Base-by-base conservation (phyloP, 106 monocot genomes). In the Apostasia shenzhenica region DNA sequence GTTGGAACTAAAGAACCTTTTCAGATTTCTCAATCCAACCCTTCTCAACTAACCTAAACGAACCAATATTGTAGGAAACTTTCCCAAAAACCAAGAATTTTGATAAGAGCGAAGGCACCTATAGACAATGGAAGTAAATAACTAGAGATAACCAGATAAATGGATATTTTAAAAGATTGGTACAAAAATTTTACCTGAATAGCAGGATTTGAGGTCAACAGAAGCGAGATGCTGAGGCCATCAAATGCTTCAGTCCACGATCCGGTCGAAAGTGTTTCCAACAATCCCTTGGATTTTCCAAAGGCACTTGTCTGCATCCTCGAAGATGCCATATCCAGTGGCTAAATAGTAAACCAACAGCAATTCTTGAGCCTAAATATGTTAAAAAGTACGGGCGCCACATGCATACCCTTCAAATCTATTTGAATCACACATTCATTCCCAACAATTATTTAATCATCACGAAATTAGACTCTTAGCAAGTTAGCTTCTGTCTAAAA, bases 291-390 rank as follows among this genome's bases (percentile, higher is more conserved):
- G 3, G 92, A 86, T 68, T 92, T 87, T 56, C 92, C 97, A 85
- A 92, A 97, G 48, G 81, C 92, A 81, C 97, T 89, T 67, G 97
- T 92, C 85, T 97, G 97, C 97, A 97, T 97, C 79, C 82, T 88
- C 48, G 97, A 97, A 57, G 97, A 84, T 70, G 92, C 92, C 53
- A 84, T 97, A 83, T 97, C 97, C 72, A 97, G 73, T 69, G 97
- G 97, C 97, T 97, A 64, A 39, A 81, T 14, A 54, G 72, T 43
- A 48, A 60, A 63, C 52, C 47, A 74, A 75, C 67, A 76, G 45
- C 45, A 67, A 13, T 52, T 48, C 51, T n/a, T 38, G 70, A 62
- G 6, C 45, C 45, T 7, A 63, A 43, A n/a, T 56, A 13, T 12
- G 10, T 4, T n/a, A 14, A 11, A 10, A n/a, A n/a, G 12, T 10